Base-by-base conservation (phyloP, 2,329 filamentous ascomycete species). In the Alternaria triticina region DNA sequence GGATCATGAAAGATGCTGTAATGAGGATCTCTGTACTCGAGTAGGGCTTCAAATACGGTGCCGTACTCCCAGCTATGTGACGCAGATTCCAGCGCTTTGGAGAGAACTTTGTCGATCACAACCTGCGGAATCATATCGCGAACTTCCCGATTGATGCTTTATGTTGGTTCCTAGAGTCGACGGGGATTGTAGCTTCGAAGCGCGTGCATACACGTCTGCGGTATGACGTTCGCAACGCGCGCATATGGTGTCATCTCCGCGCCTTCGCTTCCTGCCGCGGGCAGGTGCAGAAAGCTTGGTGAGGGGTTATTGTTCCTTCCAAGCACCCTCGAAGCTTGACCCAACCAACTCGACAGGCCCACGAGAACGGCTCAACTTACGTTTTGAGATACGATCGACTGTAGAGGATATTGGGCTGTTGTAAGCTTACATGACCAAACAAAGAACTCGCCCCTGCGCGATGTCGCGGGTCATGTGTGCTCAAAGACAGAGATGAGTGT, bases 61-160 rank as follows among this genome's bases (percentile, higher is more conserved):
- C 80, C 80, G 45, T 79, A 80, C 64, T 84, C 82, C 81, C 80
- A 82, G 64, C 76, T 79, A 62, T 81, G 80, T 2, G 73, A 73
- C 22, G 81, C 75, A 9, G 78, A 68, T 10, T 65, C 55, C 50
- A 75, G 67, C 27, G 77, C 78, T 57, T 77, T 74, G 7, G 59
- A 23, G 6, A 75, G 69, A 8, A 73, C 68, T 36, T 62, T 70
- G 15, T 65, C 54, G 25, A 76, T 61, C 2, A 70, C 5, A 9
- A 58, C 92, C 82, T 91, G 90, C 11, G 89, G 92, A 81, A 72
- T 65, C 64, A 72, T 70, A 10, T 22, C 30, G 49, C 23, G 6
- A 36, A 52, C 49, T 25, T 9, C 3, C 6, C 17, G 28, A 23
- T 7, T 7, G 5, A 51, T 36, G 8, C 28, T 51, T 20, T 23